Percentiles rank a stretch among this genome's conserved stretches.
phyloP scores from a whole-genome alignment of 371 early-diverging fungal genomes.

The Agmasoma carcini region DNA sequence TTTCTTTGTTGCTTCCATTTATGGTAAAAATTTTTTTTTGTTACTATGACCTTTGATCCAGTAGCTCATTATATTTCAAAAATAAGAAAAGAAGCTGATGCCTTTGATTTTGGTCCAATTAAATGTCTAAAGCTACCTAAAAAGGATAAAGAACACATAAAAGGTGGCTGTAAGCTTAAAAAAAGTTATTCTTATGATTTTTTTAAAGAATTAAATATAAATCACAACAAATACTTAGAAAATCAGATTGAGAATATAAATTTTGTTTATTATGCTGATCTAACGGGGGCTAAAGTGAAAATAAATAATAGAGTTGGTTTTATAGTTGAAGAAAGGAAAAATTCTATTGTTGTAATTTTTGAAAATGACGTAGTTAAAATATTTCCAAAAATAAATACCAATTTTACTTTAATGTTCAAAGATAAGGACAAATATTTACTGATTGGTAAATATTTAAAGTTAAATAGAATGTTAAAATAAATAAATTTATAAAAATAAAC shows the following conservation, averaged over 20 bases:
- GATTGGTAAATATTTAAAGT: slow-evolving; percentile 7
- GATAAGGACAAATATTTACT: slow-evolving; percentile 8
- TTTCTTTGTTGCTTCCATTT: too few relatives aligned
- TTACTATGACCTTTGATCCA: too few relatives aligned
- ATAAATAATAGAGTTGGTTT: slow-evolving; percentile 10
- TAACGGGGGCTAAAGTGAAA: slow-evolving; percentile 27
- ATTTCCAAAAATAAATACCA: slow-evolving; percentile 9
- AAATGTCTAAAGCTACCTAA: neutral
- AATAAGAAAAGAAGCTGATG: too few relatives aligned
- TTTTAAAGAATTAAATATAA: slow-evolving; percentile 4
- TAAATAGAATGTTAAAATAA: slow-evolving; percentile 13
- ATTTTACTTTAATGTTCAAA: slow-evolving; percentile 1
- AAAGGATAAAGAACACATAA: neutral
- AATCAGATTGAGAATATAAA: slow-evolving; percentile 5
- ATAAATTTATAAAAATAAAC: too few relatives aligned
- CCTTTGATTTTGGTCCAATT: neutral
- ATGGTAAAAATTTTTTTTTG: too few relatives aligned
- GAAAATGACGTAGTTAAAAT: slow-evolving; percentile 4
- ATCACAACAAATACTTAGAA: slow-evolving; percentile 12
- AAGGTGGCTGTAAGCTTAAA: neutral
- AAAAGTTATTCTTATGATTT: neutral
- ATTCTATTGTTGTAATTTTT: slow-evolving; percentile 9
- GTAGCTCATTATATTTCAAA: too few relatives aligned
- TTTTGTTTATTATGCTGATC: slow-evolving; percentile 13
- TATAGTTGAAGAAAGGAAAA: slow-evolving; percentile 30